A percentile compares a stretch with the other conserved stretches of the same genome.
phyloP scores from a whole-genome alignment of 768 basidiomycete species.

The Rhodotorula toruloides region DNA sequence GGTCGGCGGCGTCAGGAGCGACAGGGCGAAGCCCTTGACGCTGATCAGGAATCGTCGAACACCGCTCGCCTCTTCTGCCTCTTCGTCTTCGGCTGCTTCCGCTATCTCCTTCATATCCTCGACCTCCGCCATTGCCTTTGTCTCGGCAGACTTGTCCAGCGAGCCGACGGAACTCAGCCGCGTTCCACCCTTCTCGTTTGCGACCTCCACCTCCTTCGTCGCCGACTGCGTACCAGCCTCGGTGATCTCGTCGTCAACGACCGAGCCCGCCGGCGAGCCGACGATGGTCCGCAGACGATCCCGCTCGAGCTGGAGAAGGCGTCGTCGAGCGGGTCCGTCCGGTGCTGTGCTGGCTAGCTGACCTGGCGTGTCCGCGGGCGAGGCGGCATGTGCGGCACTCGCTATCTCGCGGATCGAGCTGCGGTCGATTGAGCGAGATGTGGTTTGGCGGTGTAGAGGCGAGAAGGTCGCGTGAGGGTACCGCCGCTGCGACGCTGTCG shows the following conservation, averaged over 20 bases:
- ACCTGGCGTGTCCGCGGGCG: background rate
- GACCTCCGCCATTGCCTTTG: background rate
- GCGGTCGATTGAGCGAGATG: conserved; percentile 2
- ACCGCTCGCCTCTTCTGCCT: background rate
- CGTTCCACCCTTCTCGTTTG: background rate
- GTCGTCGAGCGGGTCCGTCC: too few species aligned
- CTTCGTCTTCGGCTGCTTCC: background rate
- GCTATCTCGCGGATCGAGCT: conserved; percentile 10
- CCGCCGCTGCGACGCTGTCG: background rate
- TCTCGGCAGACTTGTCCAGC: background rate
- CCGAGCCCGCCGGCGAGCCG: background rate
- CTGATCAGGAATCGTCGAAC: background rate
- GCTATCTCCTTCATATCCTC: background rate
- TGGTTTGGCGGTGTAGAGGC: conserved; percentile 3
- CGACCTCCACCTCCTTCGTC: background rate
- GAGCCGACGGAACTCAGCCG: background rate
- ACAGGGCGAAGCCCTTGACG: conserved; percentile 3
- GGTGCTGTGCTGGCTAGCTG: background rate
- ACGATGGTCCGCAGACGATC: conserved; percentile 5
- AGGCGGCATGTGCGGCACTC: conserved; percentile 3
- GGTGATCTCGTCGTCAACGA: conserved; percentile 4
- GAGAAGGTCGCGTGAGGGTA: background rate
- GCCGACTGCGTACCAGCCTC: conserved; percentile 8
- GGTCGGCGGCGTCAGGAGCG: conserved; percentile 50
- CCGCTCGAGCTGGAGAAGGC: too few species aligned